Evolutionary conservation across 768 basidiomycete species (phyloP).

Genomic region (Auriscalpium orientale): DNA sequence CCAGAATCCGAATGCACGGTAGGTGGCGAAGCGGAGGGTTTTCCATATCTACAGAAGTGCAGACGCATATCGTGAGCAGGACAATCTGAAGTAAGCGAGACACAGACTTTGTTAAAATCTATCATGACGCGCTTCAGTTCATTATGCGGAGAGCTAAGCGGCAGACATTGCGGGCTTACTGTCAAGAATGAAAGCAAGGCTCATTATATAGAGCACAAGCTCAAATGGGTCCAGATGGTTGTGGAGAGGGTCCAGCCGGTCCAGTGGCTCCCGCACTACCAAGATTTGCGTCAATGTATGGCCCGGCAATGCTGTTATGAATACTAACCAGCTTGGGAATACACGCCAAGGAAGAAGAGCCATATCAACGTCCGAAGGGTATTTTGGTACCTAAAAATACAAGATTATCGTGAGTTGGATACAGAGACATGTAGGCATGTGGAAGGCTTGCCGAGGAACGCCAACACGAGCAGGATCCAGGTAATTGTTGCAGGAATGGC

Average conservation of each 20-base stretch:
- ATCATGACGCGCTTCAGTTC: too few relatives aligned
- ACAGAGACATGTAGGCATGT: neutral
- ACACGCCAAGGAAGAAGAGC: slow-evolving; percentile 70
- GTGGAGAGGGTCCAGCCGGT: slow-evolving; percentile 52
- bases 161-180: slow-evolving; percentile 34
- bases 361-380: slow-evolving; percentile 70
- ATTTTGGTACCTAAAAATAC: slow-evolving; percentile 65
- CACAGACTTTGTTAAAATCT: too few relatives aligned
- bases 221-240: slow-evolving; percentile 73
- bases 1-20: slow-evolving; percentile 82
- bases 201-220: slow-evolving; percentile 68
- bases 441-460: slow-evolving; percentile 54
- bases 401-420: neutral
- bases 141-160: too few relatives aligned
- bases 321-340: slow-evolving; percentile 72
- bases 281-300: neutral
- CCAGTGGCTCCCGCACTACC: slow-evolving; percentile 69
- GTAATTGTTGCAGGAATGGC: slow-evolving; percentile 56
- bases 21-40: slow-evolving; percentile 67
- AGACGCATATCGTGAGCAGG: too few relatives aligned
- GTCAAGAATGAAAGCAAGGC: slow-evolving; percentile 71
- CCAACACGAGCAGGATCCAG: slow-evolving; percentile 70
- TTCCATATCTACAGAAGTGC: slow-evolving; percentile 47
- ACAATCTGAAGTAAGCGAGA: too few relatives aligned
- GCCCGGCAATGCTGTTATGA: neutral